Conservation (phyloP, 2,329 filamentous ascomycete genomes). For the Penicillium sp. region DNA sequence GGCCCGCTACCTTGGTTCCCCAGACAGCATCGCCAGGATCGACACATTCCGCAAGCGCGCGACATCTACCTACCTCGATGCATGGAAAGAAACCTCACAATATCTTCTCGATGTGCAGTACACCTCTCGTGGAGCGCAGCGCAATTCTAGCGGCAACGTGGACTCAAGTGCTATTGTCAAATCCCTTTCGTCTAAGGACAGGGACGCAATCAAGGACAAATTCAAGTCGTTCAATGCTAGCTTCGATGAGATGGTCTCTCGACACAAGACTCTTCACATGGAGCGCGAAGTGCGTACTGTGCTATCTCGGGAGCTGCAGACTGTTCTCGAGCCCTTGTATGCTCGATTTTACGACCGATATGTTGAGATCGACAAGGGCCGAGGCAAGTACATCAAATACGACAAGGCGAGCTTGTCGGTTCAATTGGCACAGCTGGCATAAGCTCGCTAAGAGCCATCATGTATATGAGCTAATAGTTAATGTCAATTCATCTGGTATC, state of each 20-base stretch:
- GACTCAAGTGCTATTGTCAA: constrained; percentile 86
- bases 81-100: constrained; percentile 84
- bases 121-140: constrained; percentile 72
- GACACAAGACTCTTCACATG: constrained; percentile 83
- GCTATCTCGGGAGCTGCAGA: constrained; percentile 81
- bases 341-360: constrained; percentile 96
- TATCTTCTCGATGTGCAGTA: constrained; percentile 89
- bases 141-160: constrained; percentile 64
- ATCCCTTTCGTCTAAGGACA: constrained; percentile 81
- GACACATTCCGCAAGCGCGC: constrained; percentile 89
- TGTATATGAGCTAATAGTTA: constrained; percentile 11
- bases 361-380: constrained; percentile 95
- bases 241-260: constrained; percentile 84
- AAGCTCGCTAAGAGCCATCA: neutral
- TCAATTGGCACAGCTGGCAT: constrained; percentile 47
- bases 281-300: constrained; percentile 83
- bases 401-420: constrained; percentile 80
- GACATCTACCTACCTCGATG: constrained; percentile 75
- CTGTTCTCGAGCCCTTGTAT: constrained; percentile 91
- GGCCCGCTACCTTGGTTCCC: constrained; percentile 63
- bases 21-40: constrained; percentile 65
- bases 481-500: constrained; percentile 1
- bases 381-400: constrained; percentile 97
- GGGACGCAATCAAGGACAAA: constrained; percentile 94
- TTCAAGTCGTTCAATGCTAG: constrained; percentile 86